Evolutionary conservation across 306 rosid species (phyloP).

Genomic region (Gastrolobium bilobum): DNA sequence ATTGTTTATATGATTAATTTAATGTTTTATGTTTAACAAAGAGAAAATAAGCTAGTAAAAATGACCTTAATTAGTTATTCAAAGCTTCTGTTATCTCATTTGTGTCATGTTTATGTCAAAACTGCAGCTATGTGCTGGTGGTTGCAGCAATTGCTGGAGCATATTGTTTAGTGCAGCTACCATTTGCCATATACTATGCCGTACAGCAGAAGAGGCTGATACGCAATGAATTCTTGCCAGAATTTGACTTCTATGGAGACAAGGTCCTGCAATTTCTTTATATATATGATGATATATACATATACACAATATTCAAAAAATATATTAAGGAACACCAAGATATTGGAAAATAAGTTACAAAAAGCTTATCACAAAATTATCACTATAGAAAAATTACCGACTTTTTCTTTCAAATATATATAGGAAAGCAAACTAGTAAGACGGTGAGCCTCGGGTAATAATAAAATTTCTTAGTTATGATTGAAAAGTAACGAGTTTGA

Average conservation of each 20-base stretch:
- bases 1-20: neutral
- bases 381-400: too few species aligned
- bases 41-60: neutral
- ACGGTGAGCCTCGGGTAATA: too few species aligned
- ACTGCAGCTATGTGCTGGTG: conserved; percentile 56
- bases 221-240: conserved; percentile 50
- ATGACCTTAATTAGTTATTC: neutral
- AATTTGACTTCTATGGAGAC: conserved; percentile 72
- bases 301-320: neutral
- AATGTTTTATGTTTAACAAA: neutral
- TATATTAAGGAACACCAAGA: too few species aligned
- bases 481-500: too few species aligned
- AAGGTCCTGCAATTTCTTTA: conserved; percentile 43
- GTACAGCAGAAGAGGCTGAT: conserved; percentile 55
- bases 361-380: too few species aligned
- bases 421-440: too few species aligned
- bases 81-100: neutral
- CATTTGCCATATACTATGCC: conserved; percentile 58
- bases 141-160: conserved; percentile 57
- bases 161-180: conserved; percentile 62
- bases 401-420: too few species aligned
- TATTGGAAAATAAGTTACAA: too few species aligned
- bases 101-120: neutral
- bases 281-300: neutral
- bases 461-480: too few species aligned